These are phyloP conservation scores for Harrya chromipes DNA, from an alignment of 768 basidiomycete genomes.

Conservation along the genomic window DNA sequence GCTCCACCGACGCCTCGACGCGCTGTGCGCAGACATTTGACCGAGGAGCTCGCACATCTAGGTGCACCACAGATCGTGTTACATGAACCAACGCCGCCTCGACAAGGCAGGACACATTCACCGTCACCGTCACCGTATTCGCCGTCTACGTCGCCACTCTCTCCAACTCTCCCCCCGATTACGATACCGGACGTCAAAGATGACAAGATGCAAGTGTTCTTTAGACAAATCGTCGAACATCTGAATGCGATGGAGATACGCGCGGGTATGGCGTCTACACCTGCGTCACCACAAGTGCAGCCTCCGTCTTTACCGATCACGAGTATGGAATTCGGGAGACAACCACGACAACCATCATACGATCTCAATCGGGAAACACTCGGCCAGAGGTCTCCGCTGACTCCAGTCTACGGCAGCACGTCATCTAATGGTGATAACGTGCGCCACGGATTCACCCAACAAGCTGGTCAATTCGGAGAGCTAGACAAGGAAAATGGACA, in stretches of 20 bases:
- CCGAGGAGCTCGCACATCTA: conserved; percentile 14
- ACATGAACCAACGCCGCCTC: conserved; percentile 26
- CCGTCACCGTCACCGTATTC: conserved; percentile 25
- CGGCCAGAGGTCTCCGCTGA: conserved; percentile 38
- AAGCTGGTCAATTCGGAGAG: conserved; percentile 17
- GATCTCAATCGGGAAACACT: not conserved
- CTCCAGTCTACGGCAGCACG: conserved; percentile 11
- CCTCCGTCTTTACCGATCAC: conserved; percentile 10
- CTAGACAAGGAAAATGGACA: conserved; percentile 59
- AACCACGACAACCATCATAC: conserved; percentile 7
- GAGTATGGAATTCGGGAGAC: conserved; percentile 22
- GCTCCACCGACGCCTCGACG: conserved; percentile 62
- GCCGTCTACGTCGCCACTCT: conserved; percentile 29
- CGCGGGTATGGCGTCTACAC: conserved; percentile 28
- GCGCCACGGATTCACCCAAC: not conserved
- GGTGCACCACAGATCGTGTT: conserved; percentile 24
- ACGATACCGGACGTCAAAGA: conserved; percentile 71
- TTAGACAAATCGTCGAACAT: conserved; percentile 80
- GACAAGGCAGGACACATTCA: conserved; percentile 16
- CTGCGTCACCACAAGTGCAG: conserved; percentile 16
- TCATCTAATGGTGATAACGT: conserved; percentile 4
- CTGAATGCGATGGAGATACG: conserved; percentile 69
- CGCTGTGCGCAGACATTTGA: conserved; percentile 36
- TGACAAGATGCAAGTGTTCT: conserved; percentile 77
- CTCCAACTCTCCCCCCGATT: conserved; percentile 44